A percentile compares a stretch with the other conserved stretches of the same genome.
Evolutionary conservation across 2,329 filamentous ascomycete species (phyloP).

Genomic region (Chaetomium strumarium): DNA sequence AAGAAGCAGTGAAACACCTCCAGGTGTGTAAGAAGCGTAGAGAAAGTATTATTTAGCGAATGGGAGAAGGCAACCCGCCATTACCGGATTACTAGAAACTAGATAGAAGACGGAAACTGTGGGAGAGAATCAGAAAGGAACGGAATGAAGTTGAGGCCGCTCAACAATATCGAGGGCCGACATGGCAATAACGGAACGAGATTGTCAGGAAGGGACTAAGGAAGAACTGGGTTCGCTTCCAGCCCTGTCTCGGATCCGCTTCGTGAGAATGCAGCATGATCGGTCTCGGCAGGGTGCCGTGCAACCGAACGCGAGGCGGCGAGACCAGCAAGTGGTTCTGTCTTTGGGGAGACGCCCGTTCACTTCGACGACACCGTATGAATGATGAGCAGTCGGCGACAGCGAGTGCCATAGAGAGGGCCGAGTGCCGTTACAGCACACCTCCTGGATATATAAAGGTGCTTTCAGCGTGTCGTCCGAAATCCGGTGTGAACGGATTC

Average conservation of each 20-base stretch:
- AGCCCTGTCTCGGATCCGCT: constrained; percentile 7
- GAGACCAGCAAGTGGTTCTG: neutral
- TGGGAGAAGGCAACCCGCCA: constrained; percentile 1
- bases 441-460: neutral
- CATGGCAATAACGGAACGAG: constrained; percentile 12
- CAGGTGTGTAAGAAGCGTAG: neutral
- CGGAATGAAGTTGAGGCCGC: neutral
- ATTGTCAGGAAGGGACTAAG: constrained; percentile 16
- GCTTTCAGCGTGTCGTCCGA: neutral
- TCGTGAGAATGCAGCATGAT: constrained; percentile 1
- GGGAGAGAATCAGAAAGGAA: neutral
- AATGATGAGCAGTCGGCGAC: constrained; percentile 9
- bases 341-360: neutral
- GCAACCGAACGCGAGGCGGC: neutral
- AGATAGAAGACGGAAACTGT: constrained; percentile 1
- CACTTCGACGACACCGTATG: neutral
- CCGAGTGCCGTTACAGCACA: neutral
- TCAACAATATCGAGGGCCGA: neutral
- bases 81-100: constrained; percentile 5
- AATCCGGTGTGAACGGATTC: constrained; percentile 12
- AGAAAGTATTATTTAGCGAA: constrained; percentile 3
- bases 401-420: neutral
- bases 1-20: neutral
- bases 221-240: constrained; percentile 9
- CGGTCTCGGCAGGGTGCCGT: constrained; percentile 1